Evolutionary conservation across 2,329 filamentous ascomycete genomes (phyloP).

Genomic region (Trichophyton rubrum): DNA sequence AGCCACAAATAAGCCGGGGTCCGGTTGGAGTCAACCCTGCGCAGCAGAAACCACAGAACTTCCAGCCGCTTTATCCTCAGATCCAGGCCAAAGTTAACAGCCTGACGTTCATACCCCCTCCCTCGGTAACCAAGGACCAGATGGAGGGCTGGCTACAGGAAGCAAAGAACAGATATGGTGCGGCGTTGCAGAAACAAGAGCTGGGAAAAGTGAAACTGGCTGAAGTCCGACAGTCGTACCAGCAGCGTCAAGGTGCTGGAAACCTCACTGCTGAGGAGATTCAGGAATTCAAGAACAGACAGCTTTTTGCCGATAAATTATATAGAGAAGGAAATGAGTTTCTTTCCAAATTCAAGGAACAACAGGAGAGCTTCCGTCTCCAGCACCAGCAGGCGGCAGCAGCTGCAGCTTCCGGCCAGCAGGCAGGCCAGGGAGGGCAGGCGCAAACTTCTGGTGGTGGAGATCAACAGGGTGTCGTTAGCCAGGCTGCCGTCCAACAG

Average conservation of each 20-base stretch:
- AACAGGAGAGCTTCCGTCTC: conserved; percentile 34
- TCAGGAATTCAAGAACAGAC: conserved; percentile 32
- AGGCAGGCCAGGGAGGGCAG: background rate
- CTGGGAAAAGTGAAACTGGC: conserved; percentile 32
- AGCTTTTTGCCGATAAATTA: conserved; percentile 29
- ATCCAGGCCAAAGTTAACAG: conserved; percentile 36
- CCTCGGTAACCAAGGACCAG: conserved; percentile 32
- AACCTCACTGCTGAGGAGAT: conserved; percentile 32
- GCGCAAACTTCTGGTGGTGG: background rate
- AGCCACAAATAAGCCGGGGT: background rate
- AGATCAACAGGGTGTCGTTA: conserved; percentile 12
- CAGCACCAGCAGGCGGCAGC: conserved; percentile 24
- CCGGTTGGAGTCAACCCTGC: background rate
- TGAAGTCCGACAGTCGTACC: conserved; percentile 30
- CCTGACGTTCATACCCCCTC: conserved; percentile 34
- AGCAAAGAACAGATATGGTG: conserved; percentile 36
- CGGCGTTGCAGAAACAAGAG: conserved; percentile 38
- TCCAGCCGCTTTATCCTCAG: conserved; percentile 33
- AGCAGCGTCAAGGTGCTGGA: conserved; percentile 27
- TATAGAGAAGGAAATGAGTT: conserved; percentile 35
- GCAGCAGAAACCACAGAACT: conserved; percentile 28
- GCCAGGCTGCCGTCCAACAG: conserved; percentile 17
- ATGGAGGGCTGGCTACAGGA: conserved; percentile 36
- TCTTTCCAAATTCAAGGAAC: conserved; percentile 37
- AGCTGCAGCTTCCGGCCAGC: conserved; percentile 15